Percentiles rank a stretch among this genome's conserved stretches.
Conservation (phyloP, 768 basidiomycete genomes). For the Russula brevipes region DNA sequence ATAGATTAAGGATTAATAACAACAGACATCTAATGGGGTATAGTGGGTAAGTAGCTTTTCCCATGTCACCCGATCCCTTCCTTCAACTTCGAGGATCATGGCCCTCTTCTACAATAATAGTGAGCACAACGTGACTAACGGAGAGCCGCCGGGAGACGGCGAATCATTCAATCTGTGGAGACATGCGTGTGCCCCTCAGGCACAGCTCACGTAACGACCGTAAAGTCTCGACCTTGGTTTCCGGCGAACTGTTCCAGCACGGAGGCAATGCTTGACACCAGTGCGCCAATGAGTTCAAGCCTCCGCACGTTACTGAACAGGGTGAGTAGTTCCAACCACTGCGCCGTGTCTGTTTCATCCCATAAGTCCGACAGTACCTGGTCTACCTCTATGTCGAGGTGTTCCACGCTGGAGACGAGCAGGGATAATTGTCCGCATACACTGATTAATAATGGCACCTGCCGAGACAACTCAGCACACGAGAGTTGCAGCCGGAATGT, state of each 20-base stretch:
- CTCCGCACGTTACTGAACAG: constrained; percentile 5
- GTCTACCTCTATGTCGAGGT: constrained; percentile 5
- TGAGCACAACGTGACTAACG: neutral
- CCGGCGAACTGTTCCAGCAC: neutral
- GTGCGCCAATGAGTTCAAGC: constrained; percentile 2
- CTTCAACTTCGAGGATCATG: neutral
- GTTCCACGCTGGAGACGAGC: neutral
- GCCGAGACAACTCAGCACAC: neutral
- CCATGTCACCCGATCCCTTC: neutral
- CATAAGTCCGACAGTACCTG: neutral
- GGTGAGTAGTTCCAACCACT: constrained; percentile 8
- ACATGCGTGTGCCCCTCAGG: neutral
- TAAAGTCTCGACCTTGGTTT: neutral
- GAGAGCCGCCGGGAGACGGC: neutral
- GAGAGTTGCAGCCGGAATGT: neutral
- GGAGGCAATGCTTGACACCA: neutral
- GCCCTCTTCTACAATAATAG: neutral
- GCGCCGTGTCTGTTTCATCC: neutral
- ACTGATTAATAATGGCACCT: neutral
- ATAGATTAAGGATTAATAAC: too few relatives aligned
- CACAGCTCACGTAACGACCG: constrained; percentile 2
- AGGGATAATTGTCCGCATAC: neutral
- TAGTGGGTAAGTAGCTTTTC: neutral
- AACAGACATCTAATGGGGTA: too few relatives aligned
- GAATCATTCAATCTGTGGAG: constrained; percentile 1